Conservation (phyloP, 1,284 basidiomycete species). For the Sphaerobolus stellatus region DNA sequence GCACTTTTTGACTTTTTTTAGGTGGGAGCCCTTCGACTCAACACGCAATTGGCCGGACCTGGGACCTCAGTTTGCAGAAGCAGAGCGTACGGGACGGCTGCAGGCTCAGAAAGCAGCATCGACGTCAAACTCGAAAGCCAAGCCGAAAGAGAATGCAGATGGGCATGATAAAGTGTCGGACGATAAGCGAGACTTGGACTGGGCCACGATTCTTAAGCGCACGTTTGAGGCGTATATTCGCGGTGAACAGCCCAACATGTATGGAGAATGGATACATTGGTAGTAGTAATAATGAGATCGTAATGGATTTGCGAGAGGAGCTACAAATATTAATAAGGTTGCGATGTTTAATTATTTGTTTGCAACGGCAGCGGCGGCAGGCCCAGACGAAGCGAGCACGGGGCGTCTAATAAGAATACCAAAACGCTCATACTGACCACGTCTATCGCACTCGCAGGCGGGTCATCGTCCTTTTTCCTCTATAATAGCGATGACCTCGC, state of each 20-base stretch:
- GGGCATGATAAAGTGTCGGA: neutral
- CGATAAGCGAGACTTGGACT: slow-evolving; percentile 42
- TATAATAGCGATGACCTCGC: too few species aligned
- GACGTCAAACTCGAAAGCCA: slow-evolving; percentile 21
- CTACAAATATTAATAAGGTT: too few species aligned
- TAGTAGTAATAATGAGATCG: slow-evolving; percentile 1
- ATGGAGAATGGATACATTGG: slow-evolving; percentile 47
- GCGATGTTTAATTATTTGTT: too few species aligned
- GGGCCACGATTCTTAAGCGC: slow-evolving; percentile 51
- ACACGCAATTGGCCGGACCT: slow-evolving; percentile 52
- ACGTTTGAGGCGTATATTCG: slow-evolving; percentile 52
- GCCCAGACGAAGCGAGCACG: neutral
- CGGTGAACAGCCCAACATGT: slow-evolving; percentile 50
- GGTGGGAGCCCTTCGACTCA: slow-evolving; percentile 53
- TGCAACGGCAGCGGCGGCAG: neutral
- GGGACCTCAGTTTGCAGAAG: slow-evolving; percentile 44
- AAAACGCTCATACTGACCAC: neutral
- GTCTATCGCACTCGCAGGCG: slow-evolving; percentile 4
- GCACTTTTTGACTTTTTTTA: slow-evolving; percentile 14
- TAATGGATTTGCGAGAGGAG: neutral
- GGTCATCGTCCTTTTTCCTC: too few species aligned
- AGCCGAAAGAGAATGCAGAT: slow-evolving; percentile 17
- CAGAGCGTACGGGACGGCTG: slow-evolving; percentile 35
- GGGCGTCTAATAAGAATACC: neutral
- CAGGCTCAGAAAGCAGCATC: slow-evolving; percentile 31